phyloP scores from a whole-genome alignment of 495 filamentous ascomycete species.

The Beverwykella pulmonaria region DNA sequence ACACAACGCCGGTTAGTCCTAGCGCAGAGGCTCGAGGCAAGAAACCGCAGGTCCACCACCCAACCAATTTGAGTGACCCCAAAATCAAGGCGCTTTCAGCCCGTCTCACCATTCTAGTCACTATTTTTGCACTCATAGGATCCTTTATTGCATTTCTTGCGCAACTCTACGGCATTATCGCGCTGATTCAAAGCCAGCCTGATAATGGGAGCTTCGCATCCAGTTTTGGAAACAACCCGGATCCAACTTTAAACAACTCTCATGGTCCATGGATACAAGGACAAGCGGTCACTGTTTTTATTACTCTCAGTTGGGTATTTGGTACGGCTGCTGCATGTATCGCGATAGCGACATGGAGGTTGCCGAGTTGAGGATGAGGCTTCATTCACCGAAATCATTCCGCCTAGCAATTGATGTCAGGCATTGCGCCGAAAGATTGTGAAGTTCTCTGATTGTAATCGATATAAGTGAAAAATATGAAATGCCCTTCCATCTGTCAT shows the following conservation, averaged over 20 bases:
- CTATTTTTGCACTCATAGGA: neutral
- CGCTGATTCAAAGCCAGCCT: constrained; percentile 13
- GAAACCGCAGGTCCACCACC: no score
- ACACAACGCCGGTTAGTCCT: no score
- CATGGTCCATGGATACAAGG: constrained; percentile 21
- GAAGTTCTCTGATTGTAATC: no score
- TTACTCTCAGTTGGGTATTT: neutral
- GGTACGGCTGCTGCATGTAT: neutral
- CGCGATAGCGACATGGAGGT: neutral
- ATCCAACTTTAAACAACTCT: neutral
- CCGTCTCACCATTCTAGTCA: neutral
- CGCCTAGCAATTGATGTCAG: no score
- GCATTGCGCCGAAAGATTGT: no score
- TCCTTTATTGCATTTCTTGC: neutral
- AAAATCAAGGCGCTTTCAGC: neutral
- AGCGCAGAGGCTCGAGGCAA: no score
- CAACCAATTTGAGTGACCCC: no score
- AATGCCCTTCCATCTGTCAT: no score
- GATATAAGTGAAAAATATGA: no score
- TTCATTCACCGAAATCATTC: no score
- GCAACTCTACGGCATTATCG: constrained; percentile 17
- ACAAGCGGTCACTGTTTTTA: neutral
- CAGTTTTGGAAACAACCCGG: neutral
- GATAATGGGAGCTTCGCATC: constrained; percentile 18
- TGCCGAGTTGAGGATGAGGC: neutral